These are phyloP conservation scores for Saccharomycopsis babjevae DNA, from an alignment of 805 yeast genomes.

Conservation along the genomic window DNA sequence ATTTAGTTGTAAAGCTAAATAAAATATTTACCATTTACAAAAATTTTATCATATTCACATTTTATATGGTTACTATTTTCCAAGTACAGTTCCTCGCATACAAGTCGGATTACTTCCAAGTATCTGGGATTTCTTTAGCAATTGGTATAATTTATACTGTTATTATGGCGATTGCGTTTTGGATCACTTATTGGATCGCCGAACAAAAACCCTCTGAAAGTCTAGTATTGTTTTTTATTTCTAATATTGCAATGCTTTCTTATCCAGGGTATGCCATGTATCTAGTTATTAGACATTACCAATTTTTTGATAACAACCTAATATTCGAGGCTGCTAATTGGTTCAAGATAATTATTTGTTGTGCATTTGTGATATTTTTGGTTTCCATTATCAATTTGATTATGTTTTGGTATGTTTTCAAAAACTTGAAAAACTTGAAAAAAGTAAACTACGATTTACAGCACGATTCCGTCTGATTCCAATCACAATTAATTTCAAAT, in stretches of 20 bases:
- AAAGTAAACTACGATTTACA: not conserved
- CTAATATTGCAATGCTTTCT: not conserved
- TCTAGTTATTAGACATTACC: not conserved
- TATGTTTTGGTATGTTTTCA: not conserved
- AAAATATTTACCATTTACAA: not conserved
- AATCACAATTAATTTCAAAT: not conserved
- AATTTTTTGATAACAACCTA: not conserved
- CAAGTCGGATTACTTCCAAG: not conserved
- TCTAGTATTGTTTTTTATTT: not conserved
- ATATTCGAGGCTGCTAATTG: not conserved
- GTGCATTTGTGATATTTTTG: not conserved
- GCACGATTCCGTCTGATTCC: not conserved
- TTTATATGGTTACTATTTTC: constrained; percentile 4
- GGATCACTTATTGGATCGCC: not conserved
- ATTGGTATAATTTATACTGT: not conserved
- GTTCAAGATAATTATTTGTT: not conserved
- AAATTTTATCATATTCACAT: not conserved
- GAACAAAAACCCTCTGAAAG: not conserved
- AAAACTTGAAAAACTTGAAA: not conserved
- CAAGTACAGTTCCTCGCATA: constrained; percentile 6
- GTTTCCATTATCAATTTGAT: not conserved
- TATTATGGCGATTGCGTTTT: not conserved
- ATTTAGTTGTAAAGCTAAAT: not conserved
- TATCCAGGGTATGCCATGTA: not conserved
- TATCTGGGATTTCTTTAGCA: not conserved